A percentile compares a stretch with the other conserved stretches of the same genome.
These are phyloP conservation scores for Penicillium expansum DNA, from an alignment of 2,329 filamentous ascomycete species.

Conservation along the genomic window DNA sequence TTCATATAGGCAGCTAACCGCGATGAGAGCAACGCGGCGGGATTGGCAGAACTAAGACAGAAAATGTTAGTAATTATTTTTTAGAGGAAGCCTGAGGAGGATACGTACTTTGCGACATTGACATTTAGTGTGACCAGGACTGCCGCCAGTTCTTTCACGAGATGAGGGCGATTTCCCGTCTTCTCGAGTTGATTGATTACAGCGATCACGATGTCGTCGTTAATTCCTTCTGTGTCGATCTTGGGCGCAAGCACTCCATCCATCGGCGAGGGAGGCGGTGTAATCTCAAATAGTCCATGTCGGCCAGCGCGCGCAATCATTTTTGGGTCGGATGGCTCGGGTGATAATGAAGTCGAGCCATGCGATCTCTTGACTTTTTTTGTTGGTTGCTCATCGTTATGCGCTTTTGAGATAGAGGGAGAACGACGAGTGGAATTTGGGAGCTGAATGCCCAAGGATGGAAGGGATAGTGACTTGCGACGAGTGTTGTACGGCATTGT, in stretches of 20 bases:
- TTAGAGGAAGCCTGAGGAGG: constrained; percentile 6
- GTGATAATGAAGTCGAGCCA: constrained; percentile 47
- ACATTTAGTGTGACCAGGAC: constrained; percentile 73
- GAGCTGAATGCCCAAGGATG: constrained; percentile 87
- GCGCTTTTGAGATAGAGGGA: constrained; percentile 60
- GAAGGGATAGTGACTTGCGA: constrained; percentile 90
- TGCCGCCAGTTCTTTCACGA: constrained; percentile 88
- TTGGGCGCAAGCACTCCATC: constrained; percentile 50
- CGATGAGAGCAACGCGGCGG: constrained; percentile 91
- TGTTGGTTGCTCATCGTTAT: constrained; percentile 54
- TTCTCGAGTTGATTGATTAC: constrained; percentile 85
- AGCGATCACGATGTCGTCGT: constrained; percentile 91
- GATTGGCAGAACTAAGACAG: constrained; percentile 78
- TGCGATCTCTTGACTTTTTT: constrained; percentile 81
- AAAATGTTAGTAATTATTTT: constrained; percentile 15
- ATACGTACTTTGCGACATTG: constrained; percentile 84
- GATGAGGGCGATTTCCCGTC: constrained; percentile 85
- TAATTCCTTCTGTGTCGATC: constrained; percentile 78
- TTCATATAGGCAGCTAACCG: constrained; percentile 86
- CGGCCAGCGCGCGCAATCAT: constrained; percentile 32
- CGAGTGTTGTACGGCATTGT: constrained; percentile 94
- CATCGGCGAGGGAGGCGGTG: constrained; percentile 74
- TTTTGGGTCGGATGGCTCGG: constrained; percentile 35
- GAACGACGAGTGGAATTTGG: constrained; percentile 60
- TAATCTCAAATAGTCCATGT: constrained; percentile 63